Percentiles rank a stretch among this genome's conserved stretches.
These are phyloP conservation scores for Xanthoconium stramineum DNA, from an alignment of 768 basidiomycete genomes.

Conservation along the genomic window DNA sequence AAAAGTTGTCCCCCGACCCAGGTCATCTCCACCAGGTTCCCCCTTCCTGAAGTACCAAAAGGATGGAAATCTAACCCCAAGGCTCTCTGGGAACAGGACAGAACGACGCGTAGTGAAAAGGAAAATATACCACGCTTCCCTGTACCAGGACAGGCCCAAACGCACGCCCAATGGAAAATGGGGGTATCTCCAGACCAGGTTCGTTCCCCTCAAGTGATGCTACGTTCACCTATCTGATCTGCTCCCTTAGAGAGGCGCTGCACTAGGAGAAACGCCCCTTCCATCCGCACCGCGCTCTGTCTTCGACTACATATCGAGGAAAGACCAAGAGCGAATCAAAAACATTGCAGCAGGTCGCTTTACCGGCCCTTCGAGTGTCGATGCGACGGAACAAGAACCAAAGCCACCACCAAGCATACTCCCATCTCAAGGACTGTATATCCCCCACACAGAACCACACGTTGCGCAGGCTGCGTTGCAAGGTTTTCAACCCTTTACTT, in stretches of 20 bases:
- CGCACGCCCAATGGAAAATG: slow-evolving; percentile 52
- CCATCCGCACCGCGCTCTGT: slow-evolving; percentile 73
- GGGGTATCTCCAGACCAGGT: slow-evolving; percentile 75
- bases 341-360: slow-evolving; percentile 42
- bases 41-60: slow-evolving; percentile 73
- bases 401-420: slow-evolving; percentile 11
- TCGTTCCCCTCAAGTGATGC: slow-evolving; percentile 19
- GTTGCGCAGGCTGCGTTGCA: slow-evolving; percentile 82
- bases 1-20: slow-evolving; percentile 16
- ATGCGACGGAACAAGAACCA: slow-evolving; percentile 23
- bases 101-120: slow-evolving; percentile 38
- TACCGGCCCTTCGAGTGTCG: slow-evolving; percentile 22
- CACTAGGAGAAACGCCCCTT: slow-evolving; percentile 81
- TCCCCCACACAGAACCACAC: slow-evolving; percentile 68
- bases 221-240: slow-evolving; percentile 2
- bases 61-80: slow-evolving; percentile 86
- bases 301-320: slow-evolving; percentile 92
- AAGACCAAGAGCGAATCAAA: slow-evolving; percentile 83
- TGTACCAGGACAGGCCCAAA: slow-evolving; percentile 23
- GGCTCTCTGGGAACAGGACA: slow-evolving; percentile 62
- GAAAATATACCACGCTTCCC: slow-evolving; percentile 37
- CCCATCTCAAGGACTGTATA: slow-evolving; percentile 33
- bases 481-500: slow-evolving; percentile 87
- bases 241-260: slow-evolving; percentile 62
- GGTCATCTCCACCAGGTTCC: slow-evolving; percentile 56